A percentile compares a stretch with the other conserved stretches of the same genome.
Evolutionary conservation across 345 rosid species (phyloP).

Genomic region (Syzygium oleosum): DNA sequence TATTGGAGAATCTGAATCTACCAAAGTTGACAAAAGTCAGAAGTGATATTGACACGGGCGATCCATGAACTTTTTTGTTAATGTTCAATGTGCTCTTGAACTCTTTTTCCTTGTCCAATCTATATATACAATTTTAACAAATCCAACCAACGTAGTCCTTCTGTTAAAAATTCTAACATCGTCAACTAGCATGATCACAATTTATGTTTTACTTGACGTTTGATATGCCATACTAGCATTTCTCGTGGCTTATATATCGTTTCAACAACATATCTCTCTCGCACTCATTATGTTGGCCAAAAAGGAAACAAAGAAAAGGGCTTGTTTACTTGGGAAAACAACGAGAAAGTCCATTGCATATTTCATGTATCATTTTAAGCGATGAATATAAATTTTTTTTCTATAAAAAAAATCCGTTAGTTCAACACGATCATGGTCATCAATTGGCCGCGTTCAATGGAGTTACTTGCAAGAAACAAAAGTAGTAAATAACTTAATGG

Average conservation of each 20-base stretch:
- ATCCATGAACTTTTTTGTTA: too few species aligned
- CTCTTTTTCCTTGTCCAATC: not conserved
- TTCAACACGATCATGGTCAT: too few species aligned
- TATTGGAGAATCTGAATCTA: not conserved
- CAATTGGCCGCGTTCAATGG: too few species aligned
- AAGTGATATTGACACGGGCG: too few species aligned
- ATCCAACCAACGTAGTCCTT: not conserved
- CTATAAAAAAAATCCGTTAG: too few species aligned
- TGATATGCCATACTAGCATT: not conserved
- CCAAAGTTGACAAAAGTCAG: not conserved
- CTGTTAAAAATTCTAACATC: not conserved
- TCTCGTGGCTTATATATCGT: not conserved
- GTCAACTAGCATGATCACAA: not conserved
- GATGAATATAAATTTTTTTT: too few species aligned
- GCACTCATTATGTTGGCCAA: not conserved
- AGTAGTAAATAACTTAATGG: too few species aligned
- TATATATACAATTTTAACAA: not conserved
- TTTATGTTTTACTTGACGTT: not conserved
- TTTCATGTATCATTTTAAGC: too few species aligned
- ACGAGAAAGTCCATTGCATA: rapidly evolving
- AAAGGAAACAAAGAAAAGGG: not conserved
- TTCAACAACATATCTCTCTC: not conserved
- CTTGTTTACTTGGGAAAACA: too few species aligned
- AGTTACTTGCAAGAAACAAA: not conserved
- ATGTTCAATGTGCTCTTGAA: too few species aligned